Conservation (phyloP, 106 monocot genomes). For the Ottelia alismoides region DNA sequence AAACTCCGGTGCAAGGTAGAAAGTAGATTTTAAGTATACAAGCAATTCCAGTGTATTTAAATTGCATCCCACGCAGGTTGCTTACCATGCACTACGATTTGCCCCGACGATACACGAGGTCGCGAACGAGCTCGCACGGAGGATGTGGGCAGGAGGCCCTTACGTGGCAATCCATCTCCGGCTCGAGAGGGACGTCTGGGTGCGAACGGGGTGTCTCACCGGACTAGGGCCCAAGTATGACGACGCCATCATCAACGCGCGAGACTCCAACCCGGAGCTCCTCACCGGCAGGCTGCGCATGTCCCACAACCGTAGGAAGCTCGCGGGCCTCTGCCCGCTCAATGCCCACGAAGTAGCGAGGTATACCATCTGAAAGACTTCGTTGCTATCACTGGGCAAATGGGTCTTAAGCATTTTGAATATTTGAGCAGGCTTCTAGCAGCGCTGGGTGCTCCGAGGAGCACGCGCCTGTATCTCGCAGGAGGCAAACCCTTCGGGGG, state of each 20-base stretch:
- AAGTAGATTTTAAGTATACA: too few species aligned
- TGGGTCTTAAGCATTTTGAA: not conserved
- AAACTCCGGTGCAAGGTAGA: slow-evolving; percentile 36
- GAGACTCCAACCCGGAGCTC: slow-evolving; percentile 18
- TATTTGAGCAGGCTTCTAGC: slow-evolving; percentile 12
- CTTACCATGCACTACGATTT: slow-evolving; percentile 29
- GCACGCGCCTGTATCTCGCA: slow-evolving; percentile 17
- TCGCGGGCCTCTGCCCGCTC: slow-evolving; percentile 34
- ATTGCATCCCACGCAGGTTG: too few species aligned
- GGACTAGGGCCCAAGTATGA: slow-evolving; percentile 22
- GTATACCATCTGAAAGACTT: slow-evolving; percentile 3
- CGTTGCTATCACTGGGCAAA: not conserved
- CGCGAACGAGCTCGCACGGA: slow-evolving; percentile 11
- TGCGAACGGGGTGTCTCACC: slow-evolving; percentile 30
- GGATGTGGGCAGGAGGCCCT: slow-evolving; percentile 21
- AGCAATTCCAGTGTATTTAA: too few species aligned
- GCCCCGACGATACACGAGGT: slow-evolving; percentile 15
- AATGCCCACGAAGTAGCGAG: slow-evolving; percentile 20
- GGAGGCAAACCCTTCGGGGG: slow-evolving; percentile 36
- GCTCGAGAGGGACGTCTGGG: slow-evolving; percentile 45
- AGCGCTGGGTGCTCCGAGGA: slow-evolving; percentile 18
- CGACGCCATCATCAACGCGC: slow-evolving; percentile 5
- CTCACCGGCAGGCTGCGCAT: slow-evolving; percentile 21
- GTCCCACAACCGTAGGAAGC: slow-evolving; percentile 10
- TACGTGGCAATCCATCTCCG: slow-evolving; percentile 37